Evolutionary conservation across 1,139 yeast species (phyloP).

Genomic region (Yamadazyma trypodendri): DNA sequence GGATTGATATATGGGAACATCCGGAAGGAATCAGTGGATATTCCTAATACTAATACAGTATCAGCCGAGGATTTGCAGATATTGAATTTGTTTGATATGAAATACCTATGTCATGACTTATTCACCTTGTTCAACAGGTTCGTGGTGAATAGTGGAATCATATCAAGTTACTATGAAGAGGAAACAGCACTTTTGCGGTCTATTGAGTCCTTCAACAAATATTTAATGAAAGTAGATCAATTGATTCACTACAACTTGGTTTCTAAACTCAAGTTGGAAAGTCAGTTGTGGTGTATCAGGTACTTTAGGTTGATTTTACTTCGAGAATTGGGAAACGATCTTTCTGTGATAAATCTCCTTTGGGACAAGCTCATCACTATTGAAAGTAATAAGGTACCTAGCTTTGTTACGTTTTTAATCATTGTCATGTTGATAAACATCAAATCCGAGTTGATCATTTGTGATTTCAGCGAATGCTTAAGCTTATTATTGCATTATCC

Average conservation of each 20-base stretch:
- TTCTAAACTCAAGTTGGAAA: constrained; percentile 51
- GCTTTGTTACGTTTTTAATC: constrained; percentile 49
- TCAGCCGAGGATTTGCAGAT: constrained; percentile 36
- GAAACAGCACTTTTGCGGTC: constrained; percentile 41
- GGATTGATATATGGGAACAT: constrained; percentile 57
- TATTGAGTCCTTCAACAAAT: constrained; percentile 47
- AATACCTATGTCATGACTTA: constrained; percentile 44
- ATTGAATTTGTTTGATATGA: constrained; percentile 36
- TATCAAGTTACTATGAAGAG: constrained; percentile 41
- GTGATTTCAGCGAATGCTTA: constrained; percentile 65
- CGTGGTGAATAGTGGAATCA: constrained; percentile 36
- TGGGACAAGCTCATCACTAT: constrained; percentile 59
- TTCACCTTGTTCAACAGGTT: constrained; percentile 47
- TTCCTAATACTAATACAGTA: constrained; percentile 35
- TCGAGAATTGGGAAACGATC: constrained; percentile 55
- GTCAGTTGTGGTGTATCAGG: constrained; percentile 67
- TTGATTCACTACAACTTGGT: constrained; percentile 43
- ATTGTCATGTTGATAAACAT: constrained; percentile 52
- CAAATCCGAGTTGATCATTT: constrained; percentile 45
- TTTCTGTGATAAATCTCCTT: constrained; percentile 41
- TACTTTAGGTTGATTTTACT: constrained; percentile 58
- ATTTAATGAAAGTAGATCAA: constrained; percentile 50
- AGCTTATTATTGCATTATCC: constrained; percentile 62
- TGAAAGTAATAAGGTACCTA: constrained; percentile 28
- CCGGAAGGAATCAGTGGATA: constrained; percentile 36